A percentile compares a stretch with the other conserved stretches of the same genome.
These are phyloP conservation scores for Alternaria consortialis DNA, from an alignment of 2,329 filamentous ascomycete genomes.

Conservation along the genomic window DNA sequence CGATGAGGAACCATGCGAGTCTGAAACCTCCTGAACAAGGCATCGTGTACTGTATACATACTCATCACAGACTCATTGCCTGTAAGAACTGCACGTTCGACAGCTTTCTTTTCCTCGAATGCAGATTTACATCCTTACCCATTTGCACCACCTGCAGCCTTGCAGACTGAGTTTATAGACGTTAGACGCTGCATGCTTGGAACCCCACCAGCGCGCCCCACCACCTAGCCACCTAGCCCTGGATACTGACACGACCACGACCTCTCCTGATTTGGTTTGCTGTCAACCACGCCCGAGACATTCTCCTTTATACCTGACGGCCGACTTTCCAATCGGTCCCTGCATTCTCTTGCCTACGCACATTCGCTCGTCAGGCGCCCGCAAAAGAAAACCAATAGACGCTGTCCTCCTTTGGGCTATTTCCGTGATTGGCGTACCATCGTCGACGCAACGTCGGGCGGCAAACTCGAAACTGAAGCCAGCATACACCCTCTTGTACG, in stretches of 20 bases:
- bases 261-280: slow-evolving; percentile 31
- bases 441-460: slow-evolving; percentile 47
- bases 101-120: not conserved
- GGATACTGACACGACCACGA: slow-evolving; percentile 28
- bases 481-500: slow-evolving; percentile 20
- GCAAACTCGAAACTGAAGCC: slow-evolving; percentile 46
- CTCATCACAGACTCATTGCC: slow-evolving; percentile 3
- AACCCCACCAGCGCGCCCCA: slow-evolving; percentile 38
- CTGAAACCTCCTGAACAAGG: slow-evolving; percentile 33
- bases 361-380: slow-evolving; percentile 29
- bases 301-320: slow-evolving; percentile 17
- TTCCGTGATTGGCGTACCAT: slow-evolving; percentile 50
- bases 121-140: not conserved
- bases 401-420: slow-evolving; percentile 47
- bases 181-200: slow-evolving; percentile 26
- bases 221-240: slow-evolving; percentile 23
- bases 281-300: slow-evolving; percentile 31
- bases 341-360: slow-evolving; percentile 23
- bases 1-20: slow-evolving; percentile 20
- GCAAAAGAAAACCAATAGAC: slow-evolving; percentile 51
- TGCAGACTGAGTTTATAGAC: slow-evolving; percentile 28
- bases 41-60: slow-evolving; percentile 18
- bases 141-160: slow-evolving; percentile 16
- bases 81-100: not conserved
- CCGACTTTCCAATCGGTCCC: slow-evolving; percentile 33